phyloP scores from a whole-genome alignment of 164 flowering plant genomes.

The Annona squamosa region DNA sequence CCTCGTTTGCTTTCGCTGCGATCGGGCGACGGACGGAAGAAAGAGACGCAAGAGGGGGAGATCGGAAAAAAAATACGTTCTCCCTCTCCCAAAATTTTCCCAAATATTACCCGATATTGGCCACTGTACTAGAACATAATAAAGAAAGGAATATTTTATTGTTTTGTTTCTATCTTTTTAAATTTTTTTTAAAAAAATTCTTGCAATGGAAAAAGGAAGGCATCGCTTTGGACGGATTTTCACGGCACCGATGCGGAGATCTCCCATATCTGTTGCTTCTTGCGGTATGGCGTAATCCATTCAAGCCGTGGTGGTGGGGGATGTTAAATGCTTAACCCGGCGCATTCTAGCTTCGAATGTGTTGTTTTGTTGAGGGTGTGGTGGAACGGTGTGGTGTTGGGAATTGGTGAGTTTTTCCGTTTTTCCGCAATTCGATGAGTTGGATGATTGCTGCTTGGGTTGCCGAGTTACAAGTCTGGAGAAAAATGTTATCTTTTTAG shows the following conservation, averaged over 20 bases:
- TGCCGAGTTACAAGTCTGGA: neutral
- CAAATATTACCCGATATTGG: neutral
- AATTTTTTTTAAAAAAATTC: constrained; percentile 22
- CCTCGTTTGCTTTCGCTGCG: neutral
- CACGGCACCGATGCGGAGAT: constrained; percentile 83
- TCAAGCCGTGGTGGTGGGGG: constrained; percentile 21
- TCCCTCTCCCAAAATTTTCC: neutral
- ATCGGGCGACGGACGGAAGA: constrained; percentile 3
- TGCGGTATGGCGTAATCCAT: constrained; percentile 77
- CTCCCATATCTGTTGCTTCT: constrained; percentile 29
- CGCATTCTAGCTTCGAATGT: neutral
- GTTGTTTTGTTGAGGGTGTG: too few species aligned
- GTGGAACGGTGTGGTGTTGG: neutral
- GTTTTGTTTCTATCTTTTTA: neutral
- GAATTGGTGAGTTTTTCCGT: constrained; percentile 7
- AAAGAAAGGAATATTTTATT: neutral
- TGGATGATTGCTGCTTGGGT: neutral
- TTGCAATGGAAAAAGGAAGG: constrained; percentile 52
- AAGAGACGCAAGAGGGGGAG: constrained; percentile 5
- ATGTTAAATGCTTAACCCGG: constrained; percentile 10
- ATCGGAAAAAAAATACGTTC: neutral
- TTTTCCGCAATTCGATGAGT: neutral
- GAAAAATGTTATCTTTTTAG: neutral
- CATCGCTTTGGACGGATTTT: constrained; percentile 51
- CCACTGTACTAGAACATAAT: neutral